Conservation (phyloP, 1,284 basidiomycete species). For the Fomes fomentarius region DNA sequence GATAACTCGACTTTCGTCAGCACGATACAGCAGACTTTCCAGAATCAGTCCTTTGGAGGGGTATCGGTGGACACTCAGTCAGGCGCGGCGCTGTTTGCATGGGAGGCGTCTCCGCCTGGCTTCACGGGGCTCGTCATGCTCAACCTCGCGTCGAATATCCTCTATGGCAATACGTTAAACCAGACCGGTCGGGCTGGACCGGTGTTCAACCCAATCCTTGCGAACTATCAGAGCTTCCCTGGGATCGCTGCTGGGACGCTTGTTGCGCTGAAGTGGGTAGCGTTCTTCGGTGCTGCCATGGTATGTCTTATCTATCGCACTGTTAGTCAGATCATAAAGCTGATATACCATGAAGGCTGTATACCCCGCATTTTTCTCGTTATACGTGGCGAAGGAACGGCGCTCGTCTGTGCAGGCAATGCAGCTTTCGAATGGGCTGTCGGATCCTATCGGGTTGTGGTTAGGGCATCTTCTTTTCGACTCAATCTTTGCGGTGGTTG, state of each 20-base stretch:
- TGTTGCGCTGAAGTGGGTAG: slow-evolving; percentile 64
- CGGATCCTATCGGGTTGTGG: slow-evolving; percentile 76
- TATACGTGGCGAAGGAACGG: slow-evolving; percentile 75
- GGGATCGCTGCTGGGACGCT: slow-evolving; percentile 56
- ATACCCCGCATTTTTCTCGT: slow-evolving; percentile 78
- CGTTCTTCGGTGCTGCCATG: slow-evolving; percentile 72
- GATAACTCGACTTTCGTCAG: slow-evolving; percentile 60
- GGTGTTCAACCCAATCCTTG: slow-evolving; percentile 52
- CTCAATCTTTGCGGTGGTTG: slow-evolving; percentile 57
- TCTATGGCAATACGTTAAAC: slow-evolving; percentile 64
- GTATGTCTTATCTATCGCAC: slow-evolving; percentile 38
- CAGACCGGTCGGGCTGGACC: slow-evolving; percentile 39
- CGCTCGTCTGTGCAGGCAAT: slow-evolving; percentile 75
- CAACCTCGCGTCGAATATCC: slow-evolving; percentile 69
- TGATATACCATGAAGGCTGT: slow-evolving; percentile 50
- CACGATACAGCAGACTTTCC: slow-evolving; percentile 50
- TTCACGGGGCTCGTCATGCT: slow-evolving; percentile 60
- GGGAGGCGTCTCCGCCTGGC: slow-evolving; percentile 61
- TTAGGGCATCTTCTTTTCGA: slow-evolving; percentile 81
- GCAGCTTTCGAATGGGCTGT: slow-evolving; percentile 79
- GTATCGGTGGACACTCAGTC: slow-evolving; percentile 56
- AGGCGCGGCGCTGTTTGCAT: slow-evolving; percentile 57
- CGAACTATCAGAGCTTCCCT: slow-evolving; percentile 60
- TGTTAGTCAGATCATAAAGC: too few relatives aligned
- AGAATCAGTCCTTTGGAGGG: slow-evolving; percentile 59